A percentile compares a stretch with the other conserved stretches of the same genome.
These are phyloP conservation scores for Medicago truncatula DNA, from an alignment of 306 rosid species.

Conservation along the genomic window DNA sequence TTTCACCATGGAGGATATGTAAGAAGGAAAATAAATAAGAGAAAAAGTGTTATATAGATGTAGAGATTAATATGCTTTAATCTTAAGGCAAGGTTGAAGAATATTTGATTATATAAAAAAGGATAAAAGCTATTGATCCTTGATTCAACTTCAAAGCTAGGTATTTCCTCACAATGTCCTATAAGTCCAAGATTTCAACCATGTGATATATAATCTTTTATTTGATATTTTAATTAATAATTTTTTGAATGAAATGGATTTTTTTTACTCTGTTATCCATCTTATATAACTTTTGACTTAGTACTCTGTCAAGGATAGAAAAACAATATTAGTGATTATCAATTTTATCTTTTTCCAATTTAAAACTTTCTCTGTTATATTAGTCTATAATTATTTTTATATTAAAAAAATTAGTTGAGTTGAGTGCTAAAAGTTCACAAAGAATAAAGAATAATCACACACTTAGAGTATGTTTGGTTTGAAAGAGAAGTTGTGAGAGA, in stretches of 20 bases:
- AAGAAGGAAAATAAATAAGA: background rate
- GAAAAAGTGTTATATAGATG: background rate
- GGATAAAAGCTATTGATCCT: slow-evolving; percentile 39
- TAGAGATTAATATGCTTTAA: slow-evolving; percentile 5
- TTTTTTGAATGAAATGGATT: background rate
- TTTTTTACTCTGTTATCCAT: background rate
- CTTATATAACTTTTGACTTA: background rate
- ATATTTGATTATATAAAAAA: slow-evolving; percentile 28
- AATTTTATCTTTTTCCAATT: too few species aligned
- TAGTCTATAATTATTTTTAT: too few species aligned
- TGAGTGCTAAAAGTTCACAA: too few species aligned
- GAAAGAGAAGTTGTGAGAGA: too few species aligned
- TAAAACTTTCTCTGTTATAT: too few species aligned
- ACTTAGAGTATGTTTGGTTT: too few species aligned
- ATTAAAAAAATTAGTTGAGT: too few species aligned
- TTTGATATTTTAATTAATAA: too few species aligned
- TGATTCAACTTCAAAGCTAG: slow-evolving; percentile 45
- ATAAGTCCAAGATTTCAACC: slow-evolving; percentile 1
- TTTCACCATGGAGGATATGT: slow-evolving; percentile 1
- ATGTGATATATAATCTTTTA: background rate
- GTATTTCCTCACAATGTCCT: slow-evolving; percentile 39
- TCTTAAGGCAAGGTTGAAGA: slow-evolving; percentile 37
- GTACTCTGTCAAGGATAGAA: too few species aligned
- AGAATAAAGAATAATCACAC: too few species aligned
- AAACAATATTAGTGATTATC: too few species aligned